Conservation (phyloP, 176 grass and related monocot species). For the Carex kokanica region DNA sequence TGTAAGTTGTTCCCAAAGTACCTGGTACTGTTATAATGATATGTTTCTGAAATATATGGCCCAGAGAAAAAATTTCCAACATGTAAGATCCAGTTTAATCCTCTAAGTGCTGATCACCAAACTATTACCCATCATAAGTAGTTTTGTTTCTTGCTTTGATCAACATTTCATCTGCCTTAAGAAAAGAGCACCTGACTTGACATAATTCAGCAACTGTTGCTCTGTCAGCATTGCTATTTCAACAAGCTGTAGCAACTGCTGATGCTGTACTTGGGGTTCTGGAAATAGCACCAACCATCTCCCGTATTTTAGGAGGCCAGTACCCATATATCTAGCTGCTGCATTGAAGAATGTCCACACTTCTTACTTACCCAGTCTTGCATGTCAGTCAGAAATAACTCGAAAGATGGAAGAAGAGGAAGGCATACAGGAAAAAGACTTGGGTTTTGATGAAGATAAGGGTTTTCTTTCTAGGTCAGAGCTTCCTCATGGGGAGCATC, state of each 20-base stretch:
- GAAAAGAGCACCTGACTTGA: background rate
- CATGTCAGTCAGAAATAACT: slow-evolving; percentile 92
- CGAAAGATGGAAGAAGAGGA: slow-evolving; percentile 73
- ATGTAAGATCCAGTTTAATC: background rate
- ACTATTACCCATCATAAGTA: background rate
- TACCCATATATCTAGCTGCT: background rate
- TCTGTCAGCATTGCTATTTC: background rate
- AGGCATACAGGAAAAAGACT: slow-evolving; percentile 44
- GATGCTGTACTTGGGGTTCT: background rate
- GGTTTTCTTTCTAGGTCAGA: slow-evolving; percentile 75
- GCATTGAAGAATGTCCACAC: background rate
- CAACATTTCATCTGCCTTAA: background rate
- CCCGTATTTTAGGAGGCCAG: background rate
- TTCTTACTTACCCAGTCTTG: background rate
- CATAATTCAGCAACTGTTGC: background rate
- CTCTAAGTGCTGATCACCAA: background rate
- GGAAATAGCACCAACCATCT: background rate
- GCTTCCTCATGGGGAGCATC: slow-evolving; percentile 79
- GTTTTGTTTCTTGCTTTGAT: background rate
- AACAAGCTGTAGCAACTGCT: background rate
- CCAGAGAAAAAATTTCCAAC: background rate
- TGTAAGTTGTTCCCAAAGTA: slow-evolving; percentile 53
- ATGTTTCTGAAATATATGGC: background rate
- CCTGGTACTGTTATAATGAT: background rate
- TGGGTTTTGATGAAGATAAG: slow-evolving; percentile 44